A percentile compares a stretch with the other conserved stretches of the same genome.
phyloP scores from a whole-genome alignment of 306 rosid species.

The Cicer arietinum region DNA sequence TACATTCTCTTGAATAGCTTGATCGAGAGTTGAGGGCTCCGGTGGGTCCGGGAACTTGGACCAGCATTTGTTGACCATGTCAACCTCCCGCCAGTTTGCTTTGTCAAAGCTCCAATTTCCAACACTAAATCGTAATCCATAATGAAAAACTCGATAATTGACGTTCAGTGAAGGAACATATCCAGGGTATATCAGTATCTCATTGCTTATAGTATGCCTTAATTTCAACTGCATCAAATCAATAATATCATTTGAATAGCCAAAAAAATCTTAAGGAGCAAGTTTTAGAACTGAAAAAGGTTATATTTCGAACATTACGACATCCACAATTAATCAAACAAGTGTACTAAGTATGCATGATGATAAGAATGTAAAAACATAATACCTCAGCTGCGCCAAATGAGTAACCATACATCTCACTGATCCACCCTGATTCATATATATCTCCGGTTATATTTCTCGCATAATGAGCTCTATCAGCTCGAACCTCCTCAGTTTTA shows the following conservation, averaged over 20 bases:
- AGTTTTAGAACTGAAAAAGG: background rate
- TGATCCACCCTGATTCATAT: slow-evolving; percentile 92
- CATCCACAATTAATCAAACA: slow-evolving; percentile 19
- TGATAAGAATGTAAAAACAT: slow-evolving; percentile 33
- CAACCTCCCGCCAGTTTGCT: slow-evolving; percentile 80
- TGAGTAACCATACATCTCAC: slow-evolving; percentile 99
- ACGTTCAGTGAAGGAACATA: slow-evolving; percentile 76
- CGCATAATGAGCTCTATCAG: slow-evolving; percentile 94
- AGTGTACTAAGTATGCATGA: background rate
- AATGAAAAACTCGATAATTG: slow-evolving; percentile 90
- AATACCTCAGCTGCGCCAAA: slow-evolving; percentile 99
- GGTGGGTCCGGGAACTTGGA: slow-evolving; percentile 88
- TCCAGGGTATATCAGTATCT: slow-evolving; percentile 90
- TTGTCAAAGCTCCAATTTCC: slow-evolving; percentile 99
- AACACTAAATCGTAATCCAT: slow-evolving; percentile 78
- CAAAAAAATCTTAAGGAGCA: background rate
- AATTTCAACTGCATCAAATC: slow-evolving; percentile 74
- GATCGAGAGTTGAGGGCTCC: slow-evolving; percentile 59
- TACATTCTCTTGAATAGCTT: slow-evolving; percentile 43
- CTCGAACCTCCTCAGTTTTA: slow-evolving; percentile 95
- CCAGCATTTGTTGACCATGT: slow-evolving; percentile 85
- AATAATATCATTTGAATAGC: slow-evolving; percentile 29
- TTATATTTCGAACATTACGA: background rate
- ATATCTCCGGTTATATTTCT: slow-evolving; percentile 95
- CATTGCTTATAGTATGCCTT: slow-evolving; percentile 61